A percentile compares a stretch with the other conserved stretches of the same genome.
phyloP scores from a whole-genome alignment of 2,329 filamentous ascomycete species.

The Talaromyces sp. region DNA sequence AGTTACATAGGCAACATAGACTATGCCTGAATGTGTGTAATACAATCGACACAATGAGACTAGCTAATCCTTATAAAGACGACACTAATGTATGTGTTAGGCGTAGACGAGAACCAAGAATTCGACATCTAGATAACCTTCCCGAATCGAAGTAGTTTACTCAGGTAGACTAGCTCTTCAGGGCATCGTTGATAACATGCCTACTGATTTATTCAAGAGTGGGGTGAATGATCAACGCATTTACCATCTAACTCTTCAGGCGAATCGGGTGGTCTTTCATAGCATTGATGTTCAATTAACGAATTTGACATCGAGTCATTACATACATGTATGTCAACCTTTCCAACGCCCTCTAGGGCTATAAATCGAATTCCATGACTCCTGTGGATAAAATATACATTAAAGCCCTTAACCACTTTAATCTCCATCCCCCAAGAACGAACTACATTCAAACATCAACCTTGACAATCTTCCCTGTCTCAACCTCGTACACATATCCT shows the following conservation, averaged over 20 bases:
- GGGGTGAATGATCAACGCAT: background rate
- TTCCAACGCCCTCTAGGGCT: background rate
- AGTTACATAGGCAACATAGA: background rate
- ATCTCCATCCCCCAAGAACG: constrained; percentile 20
- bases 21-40: too few relatives aligned
- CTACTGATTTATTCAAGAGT: background rate
- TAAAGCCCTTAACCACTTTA: background rate
- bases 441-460: constrained; percentile 27
- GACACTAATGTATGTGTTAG: too few relatives aligned
- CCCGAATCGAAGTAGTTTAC: too few relatives aligned
- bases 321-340: too few relatives aligned
- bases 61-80: too few relatives aligned
- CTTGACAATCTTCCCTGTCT: constrained; percentile 60
- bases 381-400: background rate
- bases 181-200: background rate
- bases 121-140: too few relatives aligned
- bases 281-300: background rate
- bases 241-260: background rate
- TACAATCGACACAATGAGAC: too few relatives aligned
- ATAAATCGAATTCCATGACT: background rate
- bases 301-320: too few relatives aligned
- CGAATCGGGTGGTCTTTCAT: background rate
- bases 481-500: constrained; percentile 73
- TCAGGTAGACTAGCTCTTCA: too few relatives aligned
- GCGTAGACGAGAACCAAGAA: too few relatives aligned